A percentile compares a stretch with the other conserved stretches of the same genome.
Conservation (phyloP, 2,329 filamentous ascomycete genomes). For the Fusarium sp. region DNA sequence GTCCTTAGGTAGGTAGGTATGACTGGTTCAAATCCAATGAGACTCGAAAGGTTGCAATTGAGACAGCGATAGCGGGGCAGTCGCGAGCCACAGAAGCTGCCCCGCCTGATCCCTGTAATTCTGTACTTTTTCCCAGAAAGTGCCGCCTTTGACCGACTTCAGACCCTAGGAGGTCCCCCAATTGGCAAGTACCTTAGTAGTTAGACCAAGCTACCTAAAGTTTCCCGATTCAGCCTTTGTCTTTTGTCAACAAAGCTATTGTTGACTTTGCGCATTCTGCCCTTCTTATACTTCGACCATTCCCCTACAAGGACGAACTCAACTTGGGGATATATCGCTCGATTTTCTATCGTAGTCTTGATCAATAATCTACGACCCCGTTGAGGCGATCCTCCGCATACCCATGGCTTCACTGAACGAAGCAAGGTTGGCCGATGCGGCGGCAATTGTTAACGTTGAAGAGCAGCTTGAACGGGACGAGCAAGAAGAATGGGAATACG, state of each 20-base stretch:
- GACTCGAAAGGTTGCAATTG: slow-evolving; percentile 31
- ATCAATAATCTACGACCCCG: not conserved
- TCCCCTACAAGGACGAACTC: not conserved
- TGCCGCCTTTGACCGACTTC: slow-evolving; percentile 46
- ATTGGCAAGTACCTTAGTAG: slow-evolving; percentile 35
- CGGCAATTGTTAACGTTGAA: slow-evolving; percentile 46
- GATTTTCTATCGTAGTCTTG: not conserved
- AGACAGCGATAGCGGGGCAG: slow-evolving; percentile 42
- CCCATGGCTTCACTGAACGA: slow-evolving; percentile 34
- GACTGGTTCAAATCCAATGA: slow-evolving; percentile 28
- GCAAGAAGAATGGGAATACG: slow-evolving; percentile 74
- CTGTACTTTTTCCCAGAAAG: slow-evolving; percentile 27
- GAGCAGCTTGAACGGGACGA: slow-evolving; percentile 51
- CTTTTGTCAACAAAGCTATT: slow-evolving; percentile 12
- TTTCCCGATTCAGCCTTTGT: slow-evolving; percentile 3
- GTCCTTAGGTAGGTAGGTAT: not conserved
- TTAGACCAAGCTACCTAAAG: slow-evolving; percentile 5
- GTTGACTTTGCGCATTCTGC: not conserved
- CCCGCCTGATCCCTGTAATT: slow-evolving; percentile 45
- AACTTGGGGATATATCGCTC: not conserved
- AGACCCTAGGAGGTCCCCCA: slow-evolving; percentile 1
- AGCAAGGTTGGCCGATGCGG: slow-evolving; percentile 31
- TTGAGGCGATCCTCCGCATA: not conserved
- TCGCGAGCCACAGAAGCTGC: slow-evolving; percentile 30
- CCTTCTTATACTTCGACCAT: not conserved